These are phyloP conservation scores for Begonia fuchsioides DNA, from an alignment of 306 rosid species.

Conservation along the genomic window DNA sequence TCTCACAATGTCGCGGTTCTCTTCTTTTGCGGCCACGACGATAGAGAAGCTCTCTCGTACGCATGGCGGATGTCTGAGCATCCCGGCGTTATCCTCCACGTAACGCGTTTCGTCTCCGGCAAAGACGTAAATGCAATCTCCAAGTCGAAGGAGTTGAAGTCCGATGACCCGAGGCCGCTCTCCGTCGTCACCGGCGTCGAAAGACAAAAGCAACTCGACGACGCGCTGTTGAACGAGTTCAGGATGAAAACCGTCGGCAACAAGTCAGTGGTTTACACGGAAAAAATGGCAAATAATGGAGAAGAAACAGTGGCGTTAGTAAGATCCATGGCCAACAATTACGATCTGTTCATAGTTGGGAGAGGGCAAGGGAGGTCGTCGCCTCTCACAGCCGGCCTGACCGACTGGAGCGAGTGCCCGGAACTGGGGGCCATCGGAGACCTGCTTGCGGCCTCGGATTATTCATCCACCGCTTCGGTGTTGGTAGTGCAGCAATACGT, in stretches of 20 bases:
- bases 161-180: slow-evolving; percentile 1
- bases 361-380: slow-evolving; percentile 22
- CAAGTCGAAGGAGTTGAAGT: slow-evolving; percentile 3
- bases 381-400: slow-evolving; percentile 2
- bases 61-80: slow-evolving; percentile 77
- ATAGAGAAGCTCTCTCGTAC: slow-evolving; percentile 71
- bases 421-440: slow-evolving; percentile 45
- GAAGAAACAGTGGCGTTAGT: slow-evolving; percentile 20
- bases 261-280: slow-evolving; percentile 16
- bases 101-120: slow-evolving; percentile 36
- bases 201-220: slow-evolving; percentile 20
- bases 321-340: slow-evolving; percentile 12
- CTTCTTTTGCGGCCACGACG: slow-evolving; percentile 89
- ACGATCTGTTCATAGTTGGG: slow-evolving; percentile 38
- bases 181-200: slow-evolving; percentile 29
- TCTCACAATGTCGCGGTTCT: slow-evolving; percentile 40
- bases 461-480: slow-evolving; percentile 21
- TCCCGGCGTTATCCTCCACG: slow-evolving; percentile 35
- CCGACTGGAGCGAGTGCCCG: slow-evolving; percentile 36
- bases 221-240: slow-evolving; percentile 23
- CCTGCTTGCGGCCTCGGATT: slow-evolving; percentile 23
- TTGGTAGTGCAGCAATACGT: slow-evolving; percentile 26
- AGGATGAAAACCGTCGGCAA: slow-evolving; percentile 9
- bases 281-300: slow-evolving; percentile 9
- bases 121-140: slow-evolving; percentile 13